Conservation (phyloP, 1,284 basidiomycete genomes). For the Thelephora terrestris region DNA sequence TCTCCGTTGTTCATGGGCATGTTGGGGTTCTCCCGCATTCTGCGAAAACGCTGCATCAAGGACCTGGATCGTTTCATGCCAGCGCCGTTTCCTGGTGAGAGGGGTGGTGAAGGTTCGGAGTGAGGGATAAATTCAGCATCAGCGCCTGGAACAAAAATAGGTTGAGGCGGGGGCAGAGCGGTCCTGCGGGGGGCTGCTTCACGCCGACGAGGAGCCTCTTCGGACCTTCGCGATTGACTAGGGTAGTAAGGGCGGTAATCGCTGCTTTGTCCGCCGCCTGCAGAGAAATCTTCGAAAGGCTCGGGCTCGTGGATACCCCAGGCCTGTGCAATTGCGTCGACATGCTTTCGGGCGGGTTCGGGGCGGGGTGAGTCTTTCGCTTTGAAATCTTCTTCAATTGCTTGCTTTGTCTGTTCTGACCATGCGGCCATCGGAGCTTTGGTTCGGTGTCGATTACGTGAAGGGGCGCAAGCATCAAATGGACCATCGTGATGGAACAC, state of each 20-base stretch:
- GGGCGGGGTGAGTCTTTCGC: constrained; percentile 26
- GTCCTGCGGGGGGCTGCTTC: constrained; percentile 26
- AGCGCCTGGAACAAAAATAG: constrained; percentile 57
- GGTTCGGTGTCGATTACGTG: constrained; percentile 67
- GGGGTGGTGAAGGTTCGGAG: constrained; percentile 24
- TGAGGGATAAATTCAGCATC: constrained; percentile 25
- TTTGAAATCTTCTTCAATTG: background rate
- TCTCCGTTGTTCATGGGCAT: constrained; percentile 51
- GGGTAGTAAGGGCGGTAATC: constrained; percentile 47
- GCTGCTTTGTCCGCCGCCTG: constrained; percentile 44
- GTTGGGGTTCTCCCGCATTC: constrained; percentile 74
- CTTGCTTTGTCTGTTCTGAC: constrained; percentile 22
- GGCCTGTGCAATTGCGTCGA: constrained; percentile 74
- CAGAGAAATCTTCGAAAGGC: constrained; percentile 78
- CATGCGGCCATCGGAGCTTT: constrained; percentile 78
- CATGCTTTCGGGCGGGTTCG: constrained; percentile 62
- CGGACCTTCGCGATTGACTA: constrained; percentile 8
- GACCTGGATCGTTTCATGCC: constrained; percentile 65
- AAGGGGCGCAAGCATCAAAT: constrained; percentile 81
- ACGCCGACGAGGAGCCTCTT: constrained; percentile 6
- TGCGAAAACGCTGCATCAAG: constrained; percentile 74
- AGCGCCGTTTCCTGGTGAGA: constrained; percentile 28
- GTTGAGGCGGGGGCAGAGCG: constrained; percentile 65
- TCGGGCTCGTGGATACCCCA: constrained; percentile 86
- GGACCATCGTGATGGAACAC: constrained; percentile 86